Conservation (phyloP, 2,329 filamentous ascomycete species). For the Stagonosporopsis rhizophila region DNA sequence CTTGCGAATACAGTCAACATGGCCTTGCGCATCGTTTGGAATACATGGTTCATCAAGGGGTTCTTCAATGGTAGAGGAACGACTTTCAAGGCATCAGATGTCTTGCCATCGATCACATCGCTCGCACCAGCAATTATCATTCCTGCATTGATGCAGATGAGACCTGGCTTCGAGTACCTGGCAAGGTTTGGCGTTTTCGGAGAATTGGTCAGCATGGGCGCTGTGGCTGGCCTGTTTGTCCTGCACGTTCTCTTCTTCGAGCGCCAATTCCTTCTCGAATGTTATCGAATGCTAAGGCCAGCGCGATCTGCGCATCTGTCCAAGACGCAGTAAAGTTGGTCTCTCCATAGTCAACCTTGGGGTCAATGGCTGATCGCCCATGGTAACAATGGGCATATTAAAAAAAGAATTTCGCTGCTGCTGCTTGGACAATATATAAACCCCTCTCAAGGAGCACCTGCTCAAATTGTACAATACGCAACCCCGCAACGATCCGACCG, state of each 20-base stretch:
- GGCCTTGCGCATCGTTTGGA: constrained; percentile 83
- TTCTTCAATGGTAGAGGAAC: constrained; percentile 37
- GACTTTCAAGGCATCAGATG: constrained; percentile 27
- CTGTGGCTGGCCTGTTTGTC: constrained; percentile 46
- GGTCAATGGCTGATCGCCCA: background rate
- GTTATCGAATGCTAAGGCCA: constrained; percentile 44
- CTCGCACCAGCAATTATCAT: constrained; percentile 49
- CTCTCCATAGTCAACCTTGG: background rate
- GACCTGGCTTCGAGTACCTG: constrained; percentile 34
- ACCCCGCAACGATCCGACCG: constrained; percentile 12
- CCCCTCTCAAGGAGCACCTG: background rate
- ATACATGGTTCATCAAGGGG: constrained; percentile 70
- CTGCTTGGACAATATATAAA: too few species aligned
- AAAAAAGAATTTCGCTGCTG: background rate
- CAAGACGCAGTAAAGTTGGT: background rate
- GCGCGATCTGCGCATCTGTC: background rate
- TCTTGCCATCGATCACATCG: constrained; percentile 36
- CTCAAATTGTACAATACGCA: background rate
- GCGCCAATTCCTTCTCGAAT: constrained; percentile 41
- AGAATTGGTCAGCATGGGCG: constrained; percentile 51
- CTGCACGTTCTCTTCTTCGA: constrained; percentile 45
- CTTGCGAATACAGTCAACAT: constrained; percentile 91
- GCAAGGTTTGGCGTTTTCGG: constrained; percentile 50
- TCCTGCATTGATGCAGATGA: constrained; percentile 46
- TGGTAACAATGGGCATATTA: background rate